Evolutionary conservation across 169 alveolate species (phyloP).

Genomic region (Babesia microti): DNA sequence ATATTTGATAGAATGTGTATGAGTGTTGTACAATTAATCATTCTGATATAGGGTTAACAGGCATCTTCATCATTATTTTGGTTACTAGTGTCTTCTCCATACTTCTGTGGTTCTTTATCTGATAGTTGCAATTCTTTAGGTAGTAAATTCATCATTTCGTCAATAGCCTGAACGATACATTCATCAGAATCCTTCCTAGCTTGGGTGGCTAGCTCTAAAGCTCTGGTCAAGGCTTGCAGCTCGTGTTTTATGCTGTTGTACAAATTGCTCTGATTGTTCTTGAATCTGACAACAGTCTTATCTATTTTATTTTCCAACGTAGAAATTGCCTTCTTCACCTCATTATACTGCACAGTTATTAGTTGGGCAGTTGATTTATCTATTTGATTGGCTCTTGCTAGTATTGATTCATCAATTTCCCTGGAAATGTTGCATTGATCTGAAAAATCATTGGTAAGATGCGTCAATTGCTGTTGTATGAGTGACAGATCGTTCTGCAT

Average conservation of each 20-base stretch:
- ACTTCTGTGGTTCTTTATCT: background rate
- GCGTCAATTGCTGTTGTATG: too few relatives aligned
- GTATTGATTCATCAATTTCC: too few relatives aligned
- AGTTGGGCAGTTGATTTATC: too few relatives aligned
- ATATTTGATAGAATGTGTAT: conserved; percentile 1
- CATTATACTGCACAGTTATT: too few relatives aligned
- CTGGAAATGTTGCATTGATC: too few relatives aligned
- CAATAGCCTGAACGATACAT: conserved; percentile 29
- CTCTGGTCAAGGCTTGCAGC: conserved; percentile 16
- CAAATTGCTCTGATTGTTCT: too few relatives aligned
- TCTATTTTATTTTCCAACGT: too few relatives aligned
- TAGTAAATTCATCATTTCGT: conserved; percentile 27
- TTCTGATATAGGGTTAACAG: background rate
- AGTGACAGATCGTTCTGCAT: too few relatives aligned
- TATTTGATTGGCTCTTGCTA: too few relatives aligned
- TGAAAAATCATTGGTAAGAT: too few relatives aligned
- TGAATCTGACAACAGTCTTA: too few relatives aligned
- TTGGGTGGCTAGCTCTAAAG: conserved; percentile 22
- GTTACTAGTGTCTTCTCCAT: background rate
- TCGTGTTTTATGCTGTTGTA: conserved; percentile 29
- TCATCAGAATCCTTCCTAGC: conserved; percentile 45
- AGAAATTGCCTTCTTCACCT: too few relatives aligned
- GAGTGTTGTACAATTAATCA: background rate
- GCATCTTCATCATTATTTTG: background rate
- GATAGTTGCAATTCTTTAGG: conserved; percentile 16